phyloP scores from a whole-genome alignment of 2,329 filamentous ascomycete genomes.

The Colletotrichum sp. region DNA sequence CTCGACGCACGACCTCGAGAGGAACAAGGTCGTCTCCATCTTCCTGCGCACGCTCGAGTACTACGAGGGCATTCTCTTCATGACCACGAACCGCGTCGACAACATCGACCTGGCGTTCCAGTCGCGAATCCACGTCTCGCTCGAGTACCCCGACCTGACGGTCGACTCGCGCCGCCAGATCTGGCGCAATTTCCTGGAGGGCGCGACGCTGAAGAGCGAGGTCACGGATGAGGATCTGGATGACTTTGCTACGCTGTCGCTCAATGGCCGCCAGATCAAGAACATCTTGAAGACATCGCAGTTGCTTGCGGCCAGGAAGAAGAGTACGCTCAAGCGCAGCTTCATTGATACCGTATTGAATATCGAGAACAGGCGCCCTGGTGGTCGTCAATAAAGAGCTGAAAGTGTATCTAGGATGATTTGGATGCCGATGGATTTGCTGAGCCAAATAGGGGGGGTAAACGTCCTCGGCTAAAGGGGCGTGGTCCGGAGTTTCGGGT shows the following conservation, averaged over 20 bases:
- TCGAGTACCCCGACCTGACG: constrained; percentile 50
- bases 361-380: constrained; percentile 15
- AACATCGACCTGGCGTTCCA: constrained; percentile 53
- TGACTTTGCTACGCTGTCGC: constrained; percentile 39
- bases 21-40: constrained; percentile 39
- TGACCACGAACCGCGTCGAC: constrained; percentile 52
- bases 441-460: not conserved
- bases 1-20: constrained; percentile 35
- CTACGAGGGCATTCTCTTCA: constrained; percentile 53
- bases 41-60: constrained; percentile 51
- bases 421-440: not conserved
- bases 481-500: not conserved
- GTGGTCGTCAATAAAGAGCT: not conserved
- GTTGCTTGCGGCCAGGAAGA: constrained; percentile 51
- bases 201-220: constrained; percentile 32
- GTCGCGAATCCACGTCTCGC: constrained; percentile 52
- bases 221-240: constrained; percentile 31
- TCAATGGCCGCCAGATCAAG: constrained; percentile 57
- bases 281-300: constrained; percentile 47
- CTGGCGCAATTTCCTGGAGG: constrained; percentile 44
- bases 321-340: constrained; percentile 19
- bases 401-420: not conserved
- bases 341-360: constrained; percentile 20
- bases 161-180: constrained; percentile 37
- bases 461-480: not conserved